Evolutionary conservation across 2,329 filamentous ascomycete genomes (phyloP), one percentile per base, ranked within the genome.

Genomic region (Talaromyces islandicus): DNA sequence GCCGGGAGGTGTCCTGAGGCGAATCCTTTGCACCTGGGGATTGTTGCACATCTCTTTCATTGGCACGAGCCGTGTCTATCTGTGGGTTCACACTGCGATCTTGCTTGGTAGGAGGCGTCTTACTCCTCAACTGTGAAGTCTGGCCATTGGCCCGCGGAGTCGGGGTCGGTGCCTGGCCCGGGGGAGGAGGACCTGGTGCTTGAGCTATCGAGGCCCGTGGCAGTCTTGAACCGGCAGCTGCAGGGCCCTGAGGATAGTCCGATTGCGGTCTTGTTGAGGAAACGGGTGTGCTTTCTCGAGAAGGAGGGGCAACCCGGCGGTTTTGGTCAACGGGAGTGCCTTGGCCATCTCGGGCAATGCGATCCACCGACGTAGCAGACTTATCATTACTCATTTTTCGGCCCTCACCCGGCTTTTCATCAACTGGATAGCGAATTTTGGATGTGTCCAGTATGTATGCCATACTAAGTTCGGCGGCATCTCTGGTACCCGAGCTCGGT

Each of bases 391-490:
- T 80, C 72, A 71, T 66, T 73, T 82, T 70, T 71, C 75, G 64
- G 57, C 69, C 67, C 7, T 74, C 74, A 19, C 73, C 66, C 30
- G 71, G 70, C 59, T 76, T 73, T 53, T 80, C 76, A 9, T 97
- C 92, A 66, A 90, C 93, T 1, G 94, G 94, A 74, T 99, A 99
- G 64, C 94, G 86, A 66, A 99, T 99, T 76, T 99, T 99, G 54
- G 86, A 88, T 9, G 94, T 99, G 74, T 99, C 94, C 63, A 99
- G 81, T 64, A 97, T 84, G 74, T 97, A 99, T 38, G 91, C 89
- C 69, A 96, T 84, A 61, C 90, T 91, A 57, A 99, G 81, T 71
- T 99, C 94, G 63, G 88, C 88, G 32, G 90, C 85, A 68, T 94
- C 87, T 54, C 88, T 85, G 0, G 89, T 85, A 29, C 91, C 89